Evolutionary conservation across 768 basidiomycete species (phyloP).

Genomic region (Coprinellus micaceus): DNA sequence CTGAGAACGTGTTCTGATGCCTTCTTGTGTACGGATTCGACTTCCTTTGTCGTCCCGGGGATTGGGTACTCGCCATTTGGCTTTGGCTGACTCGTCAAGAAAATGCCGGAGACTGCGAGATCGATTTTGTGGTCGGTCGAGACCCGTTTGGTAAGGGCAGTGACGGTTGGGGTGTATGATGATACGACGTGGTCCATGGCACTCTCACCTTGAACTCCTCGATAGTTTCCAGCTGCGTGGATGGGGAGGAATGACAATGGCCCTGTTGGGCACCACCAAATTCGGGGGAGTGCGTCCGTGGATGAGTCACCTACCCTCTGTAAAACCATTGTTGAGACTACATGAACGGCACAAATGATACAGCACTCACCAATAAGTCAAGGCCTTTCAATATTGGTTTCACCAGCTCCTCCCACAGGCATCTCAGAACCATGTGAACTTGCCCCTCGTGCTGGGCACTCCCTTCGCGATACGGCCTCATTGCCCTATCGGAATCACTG

Average conservation of each 20-base stretch:
- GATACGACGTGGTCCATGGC: constrained; percentile 17
- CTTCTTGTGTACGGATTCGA: neutral
- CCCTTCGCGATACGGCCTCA: neutral
- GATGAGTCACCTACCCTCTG: neutral
- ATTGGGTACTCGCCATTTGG: neutral
- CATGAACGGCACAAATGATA: too few relatives aligned
- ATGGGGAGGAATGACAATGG: constrained; percentile 33
- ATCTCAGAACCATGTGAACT: neutral
- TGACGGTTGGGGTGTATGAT: constrained; percentile 19
- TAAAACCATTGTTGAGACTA: neutral
- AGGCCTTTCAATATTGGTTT: neutral
- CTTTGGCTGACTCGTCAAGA: constrained; percentile 1
- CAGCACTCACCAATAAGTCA: neutral
- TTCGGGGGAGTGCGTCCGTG: neutral
- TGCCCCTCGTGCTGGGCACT: neutral
- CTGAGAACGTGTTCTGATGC: constrained; percentile 2
- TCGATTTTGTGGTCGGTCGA: neutral
- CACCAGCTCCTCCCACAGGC: neutral
- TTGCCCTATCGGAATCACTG: neutral
- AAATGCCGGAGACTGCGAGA: neutral
- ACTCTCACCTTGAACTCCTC: neutral
- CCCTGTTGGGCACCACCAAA: constrained; percentile 26
- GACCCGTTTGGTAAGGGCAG: constrained; percentile 5
- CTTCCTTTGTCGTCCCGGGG: constrained; percentile 12
- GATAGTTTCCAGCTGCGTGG: constrained; percentile 34